Conservation (phyloP, 805 yeast genomes). For the Wickerhamiella parazyma region DNA sequence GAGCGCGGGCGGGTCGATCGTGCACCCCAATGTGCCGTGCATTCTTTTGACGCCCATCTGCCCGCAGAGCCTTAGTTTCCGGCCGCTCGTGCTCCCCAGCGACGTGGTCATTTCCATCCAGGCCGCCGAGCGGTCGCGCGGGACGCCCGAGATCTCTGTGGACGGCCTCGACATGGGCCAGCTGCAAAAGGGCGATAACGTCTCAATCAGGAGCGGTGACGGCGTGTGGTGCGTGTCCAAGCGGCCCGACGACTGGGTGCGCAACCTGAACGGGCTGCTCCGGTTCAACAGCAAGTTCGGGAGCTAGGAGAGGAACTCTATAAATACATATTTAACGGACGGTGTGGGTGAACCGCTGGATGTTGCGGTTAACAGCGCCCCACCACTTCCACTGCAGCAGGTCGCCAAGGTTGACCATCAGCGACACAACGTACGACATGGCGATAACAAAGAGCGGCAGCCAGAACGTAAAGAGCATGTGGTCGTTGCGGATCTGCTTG, state of each 20-base stretch:
- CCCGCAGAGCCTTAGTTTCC: conserved; percentile 78
- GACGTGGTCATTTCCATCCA: conserved; percentile 45
- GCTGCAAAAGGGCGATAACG: conserved; percentile 51
- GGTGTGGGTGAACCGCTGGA: conserved; percentile 1
- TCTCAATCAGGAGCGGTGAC: conserved; percentile 19
- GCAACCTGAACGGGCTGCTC: conserved; percentile 70
- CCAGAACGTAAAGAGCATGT: conserved; percentile 84
- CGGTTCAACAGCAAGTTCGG: conserved; percentile 83
- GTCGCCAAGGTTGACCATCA: conserved; percentile 6
- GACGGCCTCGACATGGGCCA: conserved; percentile 73
- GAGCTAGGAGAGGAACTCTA: neutral
- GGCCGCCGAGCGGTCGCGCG: conserved; percentile 25
- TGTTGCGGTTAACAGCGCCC: neutral
- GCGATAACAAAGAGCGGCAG: conserved; percentile 49
- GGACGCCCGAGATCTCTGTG: conserved; percentile 45
- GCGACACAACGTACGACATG: conserved; percentile 8
- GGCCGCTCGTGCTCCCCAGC: conserved; percentile 75
- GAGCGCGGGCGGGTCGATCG: conserved; percentile 84
- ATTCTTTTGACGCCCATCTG: conserved; percentile 80
- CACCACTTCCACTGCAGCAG: conserved; percentile 4
- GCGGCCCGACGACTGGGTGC: conserved; percentile 81
- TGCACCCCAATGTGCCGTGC: conserved; percentile 76
- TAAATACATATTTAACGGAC: neutral
- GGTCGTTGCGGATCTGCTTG: conserved; percentile 49
- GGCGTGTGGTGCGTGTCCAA: conserved; percentile 86